phyloP scores from a whole-genome alignment of 192 early-diverging fungal species.

The Nowakowskiella sp. region DNA sequence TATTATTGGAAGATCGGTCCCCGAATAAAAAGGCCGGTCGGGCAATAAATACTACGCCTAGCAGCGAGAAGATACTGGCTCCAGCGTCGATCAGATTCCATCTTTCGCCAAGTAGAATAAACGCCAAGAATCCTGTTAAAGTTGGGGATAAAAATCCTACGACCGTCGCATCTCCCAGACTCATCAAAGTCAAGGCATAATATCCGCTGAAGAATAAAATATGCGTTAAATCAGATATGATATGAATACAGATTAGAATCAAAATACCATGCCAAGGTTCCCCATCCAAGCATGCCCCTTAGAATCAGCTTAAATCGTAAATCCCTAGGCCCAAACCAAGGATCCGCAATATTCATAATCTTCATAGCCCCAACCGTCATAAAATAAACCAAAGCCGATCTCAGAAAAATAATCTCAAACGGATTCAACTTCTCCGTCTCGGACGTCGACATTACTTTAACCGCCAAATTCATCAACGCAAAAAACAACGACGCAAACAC shows the following conservation, averaged over 20 bases:
- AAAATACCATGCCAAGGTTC: not conserved
- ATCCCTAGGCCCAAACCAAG: constrained; percentile 9
- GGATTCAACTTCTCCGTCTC: constrained; percentile 7
- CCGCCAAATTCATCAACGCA: constrained; percentile 11
- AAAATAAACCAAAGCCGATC: constrained; percentile 8
- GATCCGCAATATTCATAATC: constrained; percentile 11
- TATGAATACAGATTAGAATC: not conserved
- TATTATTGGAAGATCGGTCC: not conserved
- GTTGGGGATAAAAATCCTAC: constrained; percentile 20
- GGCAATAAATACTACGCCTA: constrained; percentile 24
- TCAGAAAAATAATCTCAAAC: constrained; percentile 16
- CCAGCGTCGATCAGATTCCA: constrained; percentile 18
- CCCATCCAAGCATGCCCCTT: not conserved
- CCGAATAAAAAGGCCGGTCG: constrained; percentile 22
- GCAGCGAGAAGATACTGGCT: constrained; percentile 14
- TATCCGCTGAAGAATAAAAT: constrained; percentile 11
- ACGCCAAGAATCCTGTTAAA: constrained; percentile 22
- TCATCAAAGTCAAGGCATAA: constrained; percentile 15
- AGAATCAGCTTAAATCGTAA: constrained; percentile 10
- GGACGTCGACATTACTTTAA: constrained; percentile 16
- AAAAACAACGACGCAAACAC: constrained; percentile 16
- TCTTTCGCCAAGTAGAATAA: constrained; percentile 16
- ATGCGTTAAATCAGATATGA: not conserved
- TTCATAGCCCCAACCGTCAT: constrained; percentile 10
- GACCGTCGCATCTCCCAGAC: constrained; percentile 21